Evolutionary conservation across 257 asterid species (phyloP).

Genomic region (Scutellaria barbata): DNA sequence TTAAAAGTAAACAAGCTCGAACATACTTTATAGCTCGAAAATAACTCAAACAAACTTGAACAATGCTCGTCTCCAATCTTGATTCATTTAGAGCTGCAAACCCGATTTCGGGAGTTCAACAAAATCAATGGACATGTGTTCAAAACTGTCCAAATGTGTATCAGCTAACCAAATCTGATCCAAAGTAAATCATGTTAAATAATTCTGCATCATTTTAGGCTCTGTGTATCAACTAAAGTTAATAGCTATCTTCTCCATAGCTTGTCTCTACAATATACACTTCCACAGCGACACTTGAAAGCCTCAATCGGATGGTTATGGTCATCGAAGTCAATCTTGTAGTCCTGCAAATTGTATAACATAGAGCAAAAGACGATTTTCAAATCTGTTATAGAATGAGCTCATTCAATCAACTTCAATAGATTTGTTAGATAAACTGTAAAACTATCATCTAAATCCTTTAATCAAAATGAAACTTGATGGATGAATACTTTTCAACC

Average conservation of each 20-base stretch:
- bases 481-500: neutral
- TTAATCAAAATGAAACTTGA: no score
- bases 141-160: no score
- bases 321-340: conserved; percentile 61
- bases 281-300: conserved; percentile 64
- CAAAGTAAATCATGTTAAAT: neutral
- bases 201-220: neutral
- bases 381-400: no score
- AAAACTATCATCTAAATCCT: no score
- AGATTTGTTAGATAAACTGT: no score
- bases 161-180: neutral
- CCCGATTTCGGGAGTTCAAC: neutral
- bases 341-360: conserved; percentile 52
- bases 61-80: neutral
- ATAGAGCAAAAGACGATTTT: neutral
- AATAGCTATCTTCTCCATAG: neutral
- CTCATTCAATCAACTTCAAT: no score
- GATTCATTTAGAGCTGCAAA: neutral
- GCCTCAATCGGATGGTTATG: conserved; percentile 60
- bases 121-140: neutral
- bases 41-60: neutral
- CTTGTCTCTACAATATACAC: conserved; percentile 50
- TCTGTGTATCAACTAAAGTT: neutral
- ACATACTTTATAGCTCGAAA: no score
- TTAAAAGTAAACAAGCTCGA: no score